A percentile compares a stretch with the other conserved stretches of the same genome.
These are phyloP conservation scores for Hanseniaspora clermontiae DNA, from an alignment of 805 yeast genomes.

Conservation along the genomic window DNA sequence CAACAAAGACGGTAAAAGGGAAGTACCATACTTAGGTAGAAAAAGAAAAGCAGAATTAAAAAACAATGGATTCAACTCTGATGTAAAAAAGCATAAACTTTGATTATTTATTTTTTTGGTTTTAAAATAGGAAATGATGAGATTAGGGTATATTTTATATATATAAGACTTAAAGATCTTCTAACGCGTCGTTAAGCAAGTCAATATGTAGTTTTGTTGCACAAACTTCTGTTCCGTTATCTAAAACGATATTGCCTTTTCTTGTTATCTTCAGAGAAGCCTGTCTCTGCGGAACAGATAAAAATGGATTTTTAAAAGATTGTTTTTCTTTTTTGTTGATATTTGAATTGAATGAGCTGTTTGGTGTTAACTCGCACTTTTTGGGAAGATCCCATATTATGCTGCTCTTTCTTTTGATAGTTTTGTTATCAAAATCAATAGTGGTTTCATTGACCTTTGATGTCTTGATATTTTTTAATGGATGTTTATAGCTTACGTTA, in stretches of 20 bases:
- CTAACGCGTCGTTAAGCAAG: slow-evolving; percentile 4
- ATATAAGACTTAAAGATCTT: neutral
- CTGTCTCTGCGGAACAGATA: slow-evolving; percentile 3
- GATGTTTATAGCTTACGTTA: neutral
- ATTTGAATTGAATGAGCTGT: neutral
- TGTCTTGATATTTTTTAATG: slow-evolving; percentile 4
- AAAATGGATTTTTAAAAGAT: neutral
- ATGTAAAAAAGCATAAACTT: neutral
- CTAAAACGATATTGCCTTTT: neutral
- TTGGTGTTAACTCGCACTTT: neutral
- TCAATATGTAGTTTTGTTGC: neutral
- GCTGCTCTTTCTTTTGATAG: slow-evolving; percentile 12
- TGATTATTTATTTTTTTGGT: neutral
- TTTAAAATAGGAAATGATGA: neutral
- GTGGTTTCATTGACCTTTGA: slow-evolving; percentile 10
- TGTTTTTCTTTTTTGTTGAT: neutral
- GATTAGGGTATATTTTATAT: neutral
- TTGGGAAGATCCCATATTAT: slow-evolving; percentile 10
- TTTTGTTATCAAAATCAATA: slow-evolving; percentile 6
- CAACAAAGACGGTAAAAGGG: slow-evolving; percentile 28
- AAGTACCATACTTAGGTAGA: slow-evolving; percentile 8
- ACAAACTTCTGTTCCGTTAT: slow-evolving; percentile 7
- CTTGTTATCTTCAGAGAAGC: slow-evolving; percentile 2
- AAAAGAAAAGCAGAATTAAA: neutral
- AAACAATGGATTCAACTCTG: neutral